Evolutionary conservation across 345 rosid genomes (phyloP).

Genomic region (Bruguiera sexangula): DNA sequence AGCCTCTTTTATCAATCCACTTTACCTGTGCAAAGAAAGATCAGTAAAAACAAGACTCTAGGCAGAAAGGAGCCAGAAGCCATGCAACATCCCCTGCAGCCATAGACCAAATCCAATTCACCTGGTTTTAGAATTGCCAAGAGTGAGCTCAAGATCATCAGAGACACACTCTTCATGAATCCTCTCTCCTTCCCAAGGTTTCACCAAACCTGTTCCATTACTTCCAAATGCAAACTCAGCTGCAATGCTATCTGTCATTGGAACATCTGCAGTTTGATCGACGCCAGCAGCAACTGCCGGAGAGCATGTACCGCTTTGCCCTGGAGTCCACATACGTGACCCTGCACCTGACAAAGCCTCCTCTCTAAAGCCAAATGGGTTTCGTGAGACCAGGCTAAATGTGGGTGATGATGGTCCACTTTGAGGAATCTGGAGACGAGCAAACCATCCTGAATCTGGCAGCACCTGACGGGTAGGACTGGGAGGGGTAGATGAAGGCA

Average conservation of each 20-base stretch:
- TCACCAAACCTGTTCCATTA: conserved; percentile 62
- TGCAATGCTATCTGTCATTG: conserved; percentile 69
- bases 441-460: conserved; percentile 85
- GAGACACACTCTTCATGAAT: conserved; percentile 89
- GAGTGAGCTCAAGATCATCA: conserved; percentile 97
- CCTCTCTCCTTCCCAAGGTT: conserved; percentile 99
- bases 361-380: conserved; percentile 71
- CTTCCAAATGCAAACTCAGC: conserved; percentile 92
- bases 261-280: conserved; percentile 80
- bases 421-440: conserved; percentile 69
- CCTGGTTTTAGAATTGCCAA: conserved; percentile 83
- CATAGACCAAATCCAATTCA: conserved; percentile 20
- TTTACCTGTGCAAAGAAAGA: conserved; percentile 20
- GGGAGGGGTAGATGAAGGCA: conserved; percentile 89
- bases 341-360: conserved; percentile 63
- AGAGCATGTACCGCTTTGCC: conserved; percentile 94
- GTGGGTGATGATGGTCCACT: conserved; percentile 87
- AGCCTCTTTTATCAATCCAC: conserved; percentile 11
- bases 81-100: not conserved
- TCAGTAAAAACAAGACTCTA: not conserved
- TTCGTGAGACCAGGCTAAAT: conserved; percentile 72
- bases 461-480: conserved; percentile 76
- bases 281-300: conserved; percentile 73
- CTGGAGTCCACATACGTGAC: conserved; percentile 89
- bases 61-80: not conserved